Base-by-base conservation (phyloP, 441 rosid genomes). In the Kokia cookei region DNA sequence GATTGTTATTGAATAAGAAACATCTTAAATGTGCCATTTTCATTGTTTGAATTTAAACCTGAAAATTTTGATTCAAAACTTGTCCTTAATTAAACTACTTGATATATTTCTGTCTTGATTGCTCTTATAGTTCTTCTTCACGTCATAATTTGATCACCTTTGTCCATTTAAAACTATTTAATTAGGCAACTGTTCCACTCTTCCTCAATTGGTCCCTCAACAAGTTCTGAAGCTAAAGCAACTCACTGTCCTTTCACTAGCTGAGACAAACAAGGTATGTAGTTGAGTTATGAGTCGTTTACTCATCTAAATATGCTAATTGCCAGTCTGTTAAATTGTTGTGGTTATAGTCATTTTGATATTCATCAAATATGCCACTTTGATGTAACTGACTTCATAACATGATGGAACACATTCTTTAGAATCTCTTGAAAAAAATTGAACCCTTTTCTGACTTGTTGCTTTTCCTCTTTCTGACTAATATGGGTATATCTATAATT, bases 161-260 rank as follows among this genome's bases (percentile, higher is more conserved):
- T 67, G 71, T 35, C 27, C 9, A 7, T 35, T 47, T 70, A 71
- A 32, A 70, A 72, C 45, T 62, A 3, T 70, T 35, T 78, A 61
- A 71, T 70, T 68, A 96, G 99, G 86, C 86, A 89, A 84, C 78
- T 78, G 84, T 59, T 76, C 70, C 57, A 80, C 63, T 75, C 84
- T 89, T 77, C 97, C 90, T 1, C 88, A 77, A 48, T 68, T 96
- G 86, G 79, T 74, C 76, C 90, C 97, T 78, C 94, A 89, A 55
- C 99, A 96, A 86, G 81, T 90, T 69, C 93, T 91, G 26, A 96
- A 96, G 88, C 84, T 96, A 58, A 96, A 92, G 83, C 98, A 93
- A 80, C 97, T 96, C 43, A 93, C 99, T 73, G 94, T 96, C 42
- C 98, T 96, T 72, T 90, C 97, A 64, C 89, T 92, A 51, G 98